Base-by-base conservation (phyloP, 495 filamentous ascomycete genomes). In the Penicillium psychrofluorescens region DNA sequence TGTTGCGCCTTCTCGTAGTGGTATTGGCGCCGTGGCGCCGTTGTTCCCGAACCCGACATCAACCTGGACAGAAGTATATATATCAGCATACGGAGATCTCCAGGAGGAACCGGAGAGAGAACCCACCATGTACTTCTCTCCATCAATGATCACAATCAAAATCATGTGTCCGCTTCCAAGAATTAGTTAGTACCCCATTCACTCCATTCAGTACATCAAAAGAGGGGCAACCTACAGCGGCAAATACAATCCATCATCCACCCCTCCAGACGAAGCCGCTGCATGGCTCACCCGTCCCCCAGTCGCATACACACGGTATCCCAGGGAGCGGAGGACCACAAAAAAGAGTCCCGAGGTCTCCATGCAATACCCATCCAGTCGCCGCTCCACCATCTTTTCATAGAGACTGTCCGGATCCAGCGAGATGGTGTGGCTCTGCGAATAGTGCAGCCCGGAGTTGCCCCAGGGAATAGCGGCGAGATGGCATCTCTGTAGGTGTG, bases 281-380 rank as follows among this genome's bases (percentile, higher is more conserved):
- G 56, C 56, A n/a, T 45, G 44, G 35, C 60, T 59, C 32, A 70
- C 62, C 31, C 67, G 50, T 2, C 61, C 76, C 1, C 69, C 76
- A 29, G 66, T 65, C 22, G 67, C 69, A 52, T 77, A 78, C 2
- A 85, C 63, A 4, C 58, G 45, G 43, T 70, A 88, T 0, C 83
- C 85, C 11, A 87, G 56, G 3, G 69, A 77, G 28, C 76, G 68
- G 33, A 91, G 61, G 5, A 90, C 67, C 12, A 63, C 64, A 29
- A 72, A 76, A 29, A 88, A 81, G 31, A 88, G 63, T 9, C 67
- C 64, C 43, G 82, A 87, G 41, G 74, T 77, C 53, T 90, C 86
- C 82, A 90, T 86, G 62, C 85, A 90, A 49, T 88, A 88, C 0
- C 86, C 85, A 29, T 86, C 86, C 14, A 80, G 60, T n/a, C 75